Percentiles rank a stretch among this genome's conserved stretches.
phyloP scores from a whole-genome alignment of 352 stramenopile genomes.

The Globisporangium megalacanthum region DNA sequence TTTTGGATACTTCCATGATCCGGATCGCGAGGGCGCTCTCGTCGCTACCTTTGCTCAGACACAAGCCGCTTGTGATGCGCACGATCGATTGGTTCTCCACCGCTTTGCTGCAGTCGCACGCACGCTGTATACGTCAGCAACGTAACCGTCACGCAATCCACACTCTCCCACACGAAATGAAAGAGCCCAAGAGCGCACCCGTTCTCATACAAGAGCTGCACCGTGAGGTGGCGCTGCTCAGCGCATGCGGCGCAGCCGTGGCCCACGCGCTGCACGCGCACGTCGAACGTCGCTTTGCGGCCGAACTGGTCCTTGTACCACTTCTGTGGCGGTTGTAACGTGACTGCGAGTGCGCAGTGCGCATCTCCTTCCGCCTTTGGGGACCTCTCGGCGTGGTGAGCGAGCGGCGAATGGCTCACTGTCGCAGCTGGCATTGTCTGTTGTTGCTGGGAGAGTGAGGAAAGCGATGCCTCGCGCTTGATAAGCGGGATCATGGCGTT shows the following conservation, averaged over 20 bases:
- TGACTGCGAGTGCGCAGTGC: constrained; percentile 40
- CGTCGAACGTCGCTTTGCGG: constrained; percentile 64
- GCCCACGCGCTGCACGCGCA: constrained; percentile 29
- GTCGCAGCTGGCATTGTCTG: neutral
- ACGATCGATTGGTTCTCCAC: constrained; percentile 78
- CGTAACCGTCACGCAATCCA: neutral
- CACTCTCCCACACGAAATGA: neutral
- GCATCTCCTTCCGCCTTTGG: neutral
- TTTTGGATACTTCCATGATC: constrained; percentile 81
- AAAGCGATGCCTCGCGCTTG: constrained; percentile 6
- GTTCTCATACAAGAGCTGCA: constrained; percentile 71
- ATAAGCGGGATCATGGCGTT: constrained; percentile 11
- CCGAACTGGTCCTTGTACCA: constrained; percentile 84
- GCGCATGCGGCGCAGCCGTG: constrained; percentile 34
- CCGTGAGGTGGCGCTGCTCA: constrained; percentile 45
- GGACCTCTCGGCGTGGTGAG: neutral
- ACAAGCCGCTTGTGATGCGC: constrained; percentile 52
- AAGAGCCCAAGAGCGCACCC: constrained; percentile 16
- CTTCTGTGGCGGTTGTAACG: constrained; percentile 47
- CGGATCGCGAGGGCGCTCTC: constrained; percentile 49
- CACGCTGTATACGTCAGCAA: neutral
- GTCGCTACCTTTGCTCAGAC: constrained; percentile 44
- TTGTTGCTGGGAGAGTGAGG: neutral
- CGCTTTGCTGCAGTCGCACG: constrained; percentile 27
- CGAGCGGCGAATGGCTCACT: neutral